phyloP scores from a whole-genome alignment of 305 asterid species.

The Fraxinus sp. region DNA sequence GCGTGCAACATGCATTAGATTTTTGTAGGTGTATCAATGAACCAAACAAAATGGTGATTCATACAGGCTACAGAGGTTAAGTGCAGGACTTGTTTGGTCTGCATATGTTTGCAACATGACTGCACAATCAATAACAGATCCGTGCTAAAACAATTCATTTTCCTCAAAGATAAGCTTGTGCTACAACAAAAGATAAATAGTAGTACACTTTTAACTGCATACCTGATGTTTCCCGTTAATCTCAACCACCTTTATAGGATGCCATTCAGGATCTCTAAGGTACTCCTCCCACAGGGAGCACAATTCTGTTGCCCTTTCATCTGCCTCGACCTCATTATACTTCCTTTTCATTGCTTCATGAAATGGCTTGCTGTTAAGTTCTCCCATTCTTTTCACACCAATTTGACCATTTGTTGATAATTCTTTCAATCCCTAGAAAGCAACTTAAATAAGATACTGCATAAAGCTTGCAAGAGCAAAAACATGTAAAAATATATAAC shows the following conservation, averaged over 20 bases:
- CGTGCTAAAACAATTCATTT: background rate
- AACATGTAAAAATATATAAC: slow-evolving; percentile 8
- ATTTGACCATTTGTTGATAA: slow-evolving; percentile 43
- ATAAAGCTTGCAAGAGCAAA: slow-evolving; percentile 11
- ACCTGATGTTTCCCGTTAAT: slow-evolving; percentile 66
- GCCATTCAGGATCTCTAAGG: slow-evolving; percentile 97
- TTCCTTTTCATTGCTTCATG: slow-evolving; percentile 77
- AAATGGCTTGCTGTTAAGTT: slow-evolving; percentile 80
- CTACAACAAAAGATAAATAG: background rate
- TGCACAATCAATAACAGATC: background rate
- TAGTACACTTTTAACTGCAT: slow-evolving; percentile 22
- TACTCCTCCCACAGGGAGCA: slow-evolving; percentile 95
- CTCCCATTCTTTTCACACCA: slow-evolving; percentile 94
- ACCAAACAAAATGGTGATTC: background rate
- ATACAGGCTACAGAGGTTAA: background rate
- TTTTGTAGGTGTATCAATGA: background rate
- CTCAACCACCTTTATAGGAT: slow-evolving; percentile 63
- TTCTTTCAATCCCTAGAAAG: slow-evolving; percentile 65
- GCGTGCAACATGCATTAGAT: background rate
- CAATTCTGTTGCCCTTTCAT: slow-evolving; percentile 78
- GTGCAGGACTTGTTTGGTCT: background rate
- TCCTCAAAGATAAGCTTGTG: background rate
- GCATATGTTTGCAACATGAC: background rate
- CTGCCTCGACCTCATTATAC: slow-evolving; percentile 69
- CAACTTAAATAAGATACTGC: slow-evolving; percentile 25